These are phyloP conservation scores for Phylloporus arenicola DNA, from an alignment of 768 basidiomycete species.

Conservation along the genomic window DNA sequence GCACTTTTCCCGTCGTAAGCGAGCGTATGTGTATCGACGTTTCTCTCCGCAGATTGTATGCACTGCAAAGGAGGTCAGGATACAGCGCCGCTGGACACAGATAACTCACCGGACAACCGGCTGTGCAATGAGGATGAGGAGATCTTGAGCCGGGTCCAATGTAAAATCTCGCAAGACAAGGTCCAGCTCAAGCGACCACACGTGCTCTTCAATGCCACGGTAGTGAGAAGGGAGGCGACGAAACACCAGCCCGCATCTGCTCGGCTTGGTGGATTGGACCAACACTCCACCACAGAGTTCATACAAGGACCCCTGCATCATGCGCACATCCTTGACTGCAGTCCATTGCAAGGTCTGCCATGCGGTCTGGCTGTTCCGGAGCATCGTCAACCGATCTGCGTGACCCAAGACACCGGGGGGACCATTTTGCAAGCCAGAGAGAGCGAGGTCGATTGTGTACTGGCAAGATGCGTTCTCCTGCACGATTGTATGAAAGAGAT, in stretches of 20 bases:
- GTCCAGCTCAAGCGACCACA: slow-evolving; percentile 39
- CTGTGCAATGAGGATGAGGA: slow-evolving; percentile 48
- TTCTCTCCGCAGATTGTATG: slow-evolving; percentile 13
- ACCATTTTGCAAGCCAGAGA: slow-evolving; percentile 40
- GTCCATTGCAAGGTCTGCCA: slow-evolving; percentile 40
- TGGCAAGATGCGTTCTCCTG: slow-evolving; percentile 32
- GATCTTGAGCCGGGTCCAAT: slow-evolving; percentile 64
- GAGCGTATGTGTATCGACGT: slow-evolving; percentile 40
- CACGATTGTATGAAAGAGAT: slow-evolving; percentile 24
- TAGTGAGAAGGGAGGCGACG: slow-evolving; percentile 44
- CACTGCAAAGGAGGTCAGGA: slow-evolving; percentile 7
- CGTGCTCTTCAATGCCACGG: slow-evolving; percentile 41
- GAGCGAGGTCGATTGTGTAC: slow-evolving; percentile 42
- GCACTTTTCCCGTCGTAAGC: slow-evolving; percentile 40
- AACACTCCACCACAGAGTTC: slow-evolving; percentile 57
- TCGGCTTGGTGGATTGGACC: slow-evolving; percentile 33
- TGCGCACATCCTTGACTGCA: slow-evolving; percentile 29
- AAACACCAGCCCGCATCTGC: slow-evolving; percentile 35
- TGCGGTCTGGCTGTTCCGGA: slow-evolving; percentile 35
- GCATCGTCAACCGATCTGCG: slow-evolving; percentile 33
- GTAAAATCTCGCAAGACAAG: slow-evolving; percentile 49
- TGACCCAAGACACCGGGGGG: slow-evolving; percentile 23
- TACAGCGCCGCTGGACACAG: background rate
- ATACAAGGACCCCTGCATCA: slow-evolving; percentile 44
- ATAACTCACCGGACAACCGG: slow-evolving; percentile 31